Conservation (phyloP, 768 basidiomycete species). For the Podaxis pistillaris region DNA sequence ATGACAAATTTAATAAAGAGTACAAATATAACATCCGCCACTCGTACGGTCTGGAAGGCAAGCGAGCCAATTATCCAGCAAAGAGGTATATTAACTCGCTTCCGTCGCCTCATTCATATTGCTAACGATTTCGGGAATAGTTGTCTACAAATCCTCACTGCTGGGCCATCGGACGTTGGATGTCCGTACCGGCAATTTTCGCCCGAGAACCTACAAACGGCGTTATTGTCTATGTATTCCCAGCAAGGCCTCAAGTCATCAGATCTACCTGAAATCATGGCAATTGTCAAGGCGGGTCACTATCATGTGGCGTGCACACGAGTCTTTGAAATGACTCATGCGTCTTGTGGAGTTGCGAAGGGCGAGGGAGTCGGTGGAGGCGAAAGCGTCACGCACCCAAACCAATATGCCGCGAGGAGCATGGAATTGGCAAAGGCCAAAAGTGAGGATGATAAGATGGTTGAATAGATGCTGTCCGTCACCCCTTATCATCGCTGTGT, state of each 20-base stretch:
- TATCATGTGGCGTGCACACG: conserved; percentile 97
- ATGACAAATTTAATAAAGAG: conserved; percentile 97
- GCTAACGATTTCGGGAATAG: conserved; percentile 39
- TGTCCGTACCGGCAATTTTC: conserved; percentile 94
- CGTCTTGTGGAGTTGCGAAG: conserved; percentile 67
- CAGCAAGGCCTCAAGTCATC: conserved; percentile 58
- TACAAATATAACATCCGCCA: conserved; percentile 98
- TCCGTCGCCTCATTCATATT: background rate
- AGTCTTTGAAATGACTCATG: conserved; percentile 94
- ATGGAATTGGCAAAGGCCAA: conserved; percentile 57
- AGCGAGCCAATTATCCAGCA: conserved; percentile 91
- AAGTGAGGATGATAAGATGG: conserved; percentile 44
- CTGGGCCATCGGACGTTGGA: conserved; percentile 65
- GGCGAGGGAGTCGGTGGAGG: conserved; percentile 86
- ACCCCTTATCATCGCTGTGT: background rate
- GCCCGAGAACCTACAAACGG: conserved; percentile 75
- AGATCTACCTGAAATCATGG: conserved; percentile 83
- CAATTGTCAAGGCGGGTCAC: conserved; percentile 72
- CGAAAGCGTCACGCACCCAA: conserved; percentile 92
- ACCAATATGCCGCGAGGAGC: conserved; percentile 79
- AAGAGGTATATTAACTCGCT: conserved; percentile 57
- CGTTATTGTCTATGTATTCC: conserved; percentile 68
- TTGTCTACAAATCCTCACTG: conserved; percentile 84
- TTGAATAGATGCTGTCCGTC: conserved; percentile 25
- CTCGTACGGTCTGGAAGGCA: conserved; percentile 91